Percentiles rank a stretch among this genome's conserved stretches.
phyloP scores from a whole-genome alignment of 2,329 filamentous ascomycete genomes.

The Chaetothyriales sp. region DNA sequence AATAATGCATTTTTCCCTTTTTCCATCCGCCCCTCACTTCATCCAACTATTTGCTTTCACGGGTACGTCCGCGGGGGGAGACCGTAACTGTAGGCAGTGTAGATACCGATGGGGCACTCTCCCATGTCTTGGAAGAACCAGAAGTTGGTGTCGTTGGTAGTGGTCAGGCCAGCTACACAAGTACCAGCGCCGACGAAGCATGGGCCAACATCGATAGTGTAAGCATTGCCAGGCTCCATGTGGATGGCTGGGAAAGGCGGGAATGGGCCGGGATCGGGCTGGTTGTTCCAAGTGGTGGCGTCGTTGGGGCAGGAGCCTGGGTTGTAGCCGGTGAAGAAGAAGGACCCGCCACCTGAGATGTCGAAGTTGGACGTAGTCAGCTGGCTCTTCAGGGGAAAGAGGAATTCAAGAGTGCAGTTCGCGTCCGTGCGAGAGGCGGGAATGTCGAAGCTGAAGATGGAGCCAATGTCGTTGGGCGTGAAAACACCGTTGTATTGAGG shows the following conservation, averaged over 20 bases:
- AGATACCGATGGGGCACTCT: slow-evolving; percentile 19
- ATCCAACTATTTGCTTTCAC: background rate
- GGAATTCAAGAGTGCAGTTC: slow-evolving; percentile 51
- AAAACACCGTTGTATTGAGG: slow-evolving; percentile 45
- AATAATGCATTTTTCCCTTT: background rate
- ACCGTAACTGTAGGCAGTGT: slow-evolving; percentile 17
- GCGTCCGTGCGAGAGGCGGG: slow-evolving; percentile 40
- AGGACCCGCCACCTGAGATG: slow-evolving; percentile 40
- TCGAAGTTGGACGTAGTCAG: slow-evolving; percentile 48
- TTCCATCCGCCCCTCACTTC: background rate
- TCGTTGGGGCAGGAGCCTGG: slow-evolving; percentile 29
- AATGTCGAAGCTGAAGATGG: slow-evolving; percentile 59
- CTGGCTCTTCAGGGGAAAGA: slow-evolving; percentile 44
- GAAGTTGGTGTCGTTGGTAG: slow-evolving; percentile 38
- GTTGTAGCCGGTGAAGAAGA: slow-evolving; percentile 41
- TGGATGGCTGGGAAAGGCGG: slow-evolving; percentile 26
- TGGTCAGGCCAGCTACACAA: slow-evolving; percentile 25
- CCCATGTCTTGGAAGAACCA: slow-evolving; percentile 54
- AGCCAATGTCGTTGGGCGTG: slow-evolving; percentile 37
- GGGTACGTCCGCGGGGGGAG: slow-evolving; percentile 5
- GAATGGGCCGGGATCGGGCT: slow-evolving; percentile 33
- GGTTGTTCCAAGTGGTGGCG: slow-evolving; percentile 42
- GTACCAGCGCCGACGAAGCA: slow-evolving; percentile 18
- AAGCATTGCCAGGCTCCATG: slow-evolving; percentile 42
- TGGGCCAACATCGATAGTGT: slow-evolving; percentile 29